Base-by-base conservation (phyloP, 768 basidiomycete species). In the Leucosporidium creatinivorum region DNA sequence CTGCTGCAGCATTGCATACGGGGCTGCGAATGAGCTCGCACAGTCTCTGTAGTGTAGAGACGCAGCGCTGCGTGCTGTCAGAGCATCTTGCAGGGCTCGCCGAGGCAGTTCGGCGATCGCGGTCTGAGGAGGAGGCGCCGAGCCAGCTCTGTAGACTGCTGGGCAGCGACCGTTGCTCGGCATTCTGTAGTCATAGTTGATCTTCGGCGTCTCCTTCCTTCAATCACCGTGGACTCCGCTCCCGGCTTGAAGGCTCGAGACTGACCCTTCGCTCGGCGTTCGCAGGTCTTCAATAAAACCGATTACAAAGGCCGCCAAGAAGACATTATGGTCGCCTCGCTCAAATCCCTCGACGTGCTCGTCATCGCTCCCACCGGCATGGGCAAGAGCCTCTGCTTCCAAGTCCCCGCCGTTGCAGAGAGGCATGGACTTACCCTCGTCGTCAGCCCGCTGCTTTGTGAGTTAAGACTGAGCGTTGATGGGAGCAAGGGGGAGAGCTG, bases 371-470 rank as follows among this genome's bases (percentile, higher is more conserved):
- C 90, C 0, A 92, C 91, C 15, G 89, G 90, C 6, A 89, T 91
- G 87, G 91, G 90, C 44, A 92, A 92, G 83, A 89, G 58, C 61
- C 74, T 92, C 5, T 92, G 90, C 77, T 92, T 91, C 75, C 90
- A 91, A 79, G 79, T 91, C 33, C 90, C 90, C 54, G 89, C 90
- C 0, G 78, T 87, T 44, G 85, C 85, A 13, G 84, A 82, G 50
- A 80, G 83, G 65, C 88, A 87, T 66, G 61, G 77, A 47, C 17
- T 59, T 26, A 52, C 62, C 19, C 71, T 73, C 23, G 36, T 47
- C 49, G 63, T 65, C 31, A n/a, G 58, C 12, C 61, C 57, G 3
- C 30, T 30, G 13, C n/a, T 49, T 3, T 48, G 30, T 58, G 58
- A 47, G 58, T 39, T 50, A 15, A 13, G 39, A 30, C 3, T 18